A percentile compares a stretch with the other conserved stretches of the same genome.
Conservation (phyloP, 2,329 filamentous ascomycete species). For the Neoscytalidium dimidiatum region DNA sequence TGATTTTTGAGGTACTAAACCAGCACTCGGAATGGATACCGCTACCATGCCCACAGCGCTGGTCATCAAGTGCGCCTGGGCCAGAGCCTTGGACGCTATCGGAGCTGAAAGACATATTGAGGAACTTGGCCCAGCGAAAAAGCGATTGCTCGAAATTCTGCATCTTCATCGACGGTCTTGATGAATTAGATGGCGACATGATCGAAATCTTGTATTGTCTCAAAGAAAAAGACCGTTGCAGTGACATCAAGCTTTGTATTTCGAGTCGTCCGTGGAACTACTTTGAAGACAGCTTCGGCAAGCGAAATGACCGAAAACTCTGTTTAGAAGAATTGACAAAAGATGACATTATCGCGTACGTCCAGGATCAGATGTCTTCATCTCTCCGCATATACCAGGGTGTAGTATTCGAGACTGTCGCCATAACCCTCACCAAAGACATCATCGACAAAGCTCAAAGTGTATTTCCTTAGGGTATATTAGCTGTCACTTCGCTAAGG, state of each 20-base stretch:
- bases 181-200: neutral
- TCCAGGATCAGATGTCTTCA: neutral
- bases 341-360: neutral
- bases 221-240: neutral
- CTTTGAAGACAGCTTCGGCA: conserved; percentile 22
- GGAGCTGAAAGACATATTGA: neutral
- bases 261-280: conserved; percentile 22
- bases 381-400: too few species aligned
- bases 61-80: neutral
- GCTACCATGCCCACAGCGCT: neutral
- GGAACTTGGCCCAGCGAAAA: neutral
- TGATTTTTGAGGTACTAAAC: neutral
- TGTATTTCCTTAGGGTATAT: too few species aligned
- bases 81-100: neutral
- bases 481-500: too few species aligned
- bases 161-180: too few species aligned
- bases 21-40: neutral
- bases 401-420: too few species aligned
- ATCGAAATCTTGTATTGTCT: neutral
- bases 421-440: too few species aligned
- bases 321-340: neutral
- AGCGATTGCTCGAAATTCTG: neutral
- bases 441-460: too few species aligned
- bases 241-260: conserved; percentile 19
- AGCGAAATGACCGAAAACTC: neutral